Evolutionary conservation across 306 rosid genomes (phyloP).

Genomic region (Castanea mollissima): DNA sequence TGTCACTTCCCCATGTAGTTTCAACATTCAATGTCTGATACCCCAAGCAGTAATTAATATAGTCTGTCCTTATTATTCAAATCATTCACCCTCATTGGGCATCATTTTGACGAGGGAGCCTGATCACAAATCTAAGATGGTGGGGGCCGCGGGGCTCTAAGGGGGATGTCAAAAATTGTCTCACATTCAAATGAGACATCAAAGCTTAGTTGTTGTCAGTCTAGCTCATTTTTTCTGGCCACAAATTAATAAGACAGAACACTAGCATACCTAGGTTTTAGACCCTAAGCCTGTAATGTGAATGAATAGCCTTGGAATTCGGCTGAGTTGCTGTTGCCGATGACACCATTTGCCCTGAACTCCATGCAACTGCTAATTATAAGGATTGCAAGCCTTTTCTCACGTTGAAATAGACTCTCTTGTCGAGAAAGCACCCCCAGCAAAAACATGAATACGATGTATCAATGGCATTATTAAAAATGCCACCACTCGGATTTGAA

Average conservation of each 20-base stretch:
- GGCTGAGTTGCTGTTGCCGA: slow-evolving; percentile 20
- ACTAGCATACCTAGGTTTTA: slow-evolving; percentile 19
- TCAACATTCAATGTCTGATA: too few species aligned
- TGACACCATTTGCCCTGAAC: slow-evolving; percentile 42
- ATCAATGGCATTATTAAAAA: too few species aligned
- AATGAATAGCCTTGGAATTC: slow-evolving; percentile 3
- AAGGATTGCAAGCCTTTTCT: neutral
- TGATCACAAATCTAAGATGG: neutral
- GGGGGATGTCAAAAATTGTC: neutral
- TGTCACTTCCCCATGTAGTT: neutral
- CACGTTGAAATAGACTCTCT: slow-evolving; percentile 7
- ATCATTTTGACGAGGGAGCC: neutral
- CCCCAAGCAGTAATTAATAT: neutral
- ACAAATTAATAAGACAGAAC: slow-evolving; percentile 24
- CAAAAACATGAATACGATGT: too few species aligned
- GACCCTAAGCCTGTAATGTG: slow-evolving; percentile 15
- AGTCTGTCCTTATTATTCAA: neutral
- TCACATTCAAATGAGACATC: neutral
- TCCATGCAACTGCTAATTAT: slow-evolving; percentile 40
- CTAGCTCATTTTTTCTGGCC: slow-evolving; percentile 19
- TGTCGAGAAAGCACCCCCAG: neutral
- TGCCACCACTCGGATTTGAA: too few species aligned
- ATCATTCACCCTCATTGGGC: neutral
- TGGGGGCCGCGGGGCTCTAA: neutral
- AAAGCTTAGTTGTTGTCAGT: neutral